These are phyloP conservation scores for Suhomyces kunorum DNA, from an alignment of 1,139 yeast species.

Conservation along the genomic window DNA sequence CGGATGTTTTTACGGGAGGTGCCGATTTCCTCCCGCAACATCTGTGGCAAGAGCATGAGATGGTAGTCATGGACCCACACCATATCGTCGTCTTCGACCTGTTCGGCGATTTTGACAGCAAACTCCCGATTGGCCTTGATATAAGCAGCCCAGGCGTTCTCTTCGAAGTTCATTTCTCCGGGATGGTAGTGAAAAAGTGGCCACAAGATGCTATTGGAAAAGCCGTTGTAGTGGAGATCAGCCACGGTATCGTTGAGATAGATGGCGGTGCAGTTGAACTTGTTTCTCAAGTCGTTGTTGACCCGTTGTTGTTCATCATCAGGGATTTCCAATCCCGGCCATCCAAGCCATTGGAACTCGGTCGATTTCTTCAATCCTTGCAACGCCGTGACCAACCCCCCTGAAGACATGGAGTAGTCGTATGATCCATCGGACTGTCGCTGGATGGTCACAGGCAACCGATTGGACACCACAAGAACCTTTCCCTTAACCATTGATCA, in stretches of 20 bases:
- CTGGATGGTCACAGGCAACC: slow-evolving; percentile 90
- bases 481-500: slow-evolving; percentile 49
- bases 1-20: slow-evolving; percentile 55
- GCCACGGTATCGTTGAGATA: slow-evolving; percentile 87
- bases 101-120: slow-evolving; percentile 70
- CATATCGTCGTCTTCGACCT: slow-evolving; percentile 79
- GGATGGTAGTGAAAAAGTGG: slow-evolving; percentile 98
- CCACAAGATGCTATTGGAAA: slow-evolving; percentile 90
- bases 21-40: slow-evolving; percentile 71
- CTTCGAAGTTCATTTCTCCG: slow-evolving; percentile 98
- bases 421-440: slow-evolving; percentile 63
- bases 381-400: slow-evolving; percentile 94
- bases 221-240: slow-evolving; percentile 95
- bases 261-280: slow-evolving; percentile 89
- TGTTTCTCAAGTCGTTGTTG: slow-evolving; percentile 64
- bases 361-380: slow-evolving; percentile 86
- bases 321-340: slow-evolving; percentile 94
- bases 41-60: slow-evolving; percentile 89
- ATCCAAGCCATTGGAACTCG: slow-evolving; percentile 96
- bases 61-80: slow-evolving; percentile 99
- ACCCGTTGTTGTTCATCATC: slow-evolving; percentile 71
- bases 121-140: slow-evolving; percentile 88
- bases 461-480: slow-evolving; percentile 88
- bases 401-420: slow-evolving; percentile 83
- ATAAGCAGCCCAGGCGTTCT: slow-evolving; percentile 97